Percentiles rank a stretch among this genome's conserved stretches.
Evolutionary conservation across 78 protist genomes (phyloP).

Genomic region (Speleostelium caveatum): DNA sequence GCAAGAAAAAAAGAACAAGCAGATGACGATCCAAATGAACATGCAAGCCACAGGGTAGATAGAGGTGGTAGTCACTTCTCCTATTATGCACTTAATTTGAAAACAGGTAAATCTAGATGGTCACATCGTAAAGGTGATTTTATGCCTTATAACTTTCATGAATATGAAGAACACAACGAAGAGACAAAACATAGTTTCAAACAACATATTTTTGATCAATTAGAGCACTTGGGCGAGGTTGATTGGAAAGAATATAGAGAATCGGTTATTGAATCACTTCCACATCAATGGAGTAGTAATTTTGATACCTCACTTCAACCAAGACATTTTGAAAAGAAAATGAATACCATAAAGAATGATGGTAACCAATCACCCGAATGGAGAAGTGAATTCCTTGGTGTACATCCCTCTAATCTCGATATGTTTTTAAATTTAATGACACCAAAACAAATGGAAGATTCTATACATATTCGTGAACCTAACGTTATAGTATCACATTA

Average conservation of each 20-base stretch:
- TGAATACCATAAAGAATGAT: neutral
- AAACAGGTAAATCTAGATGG: constrained; percentile 45
- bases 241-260: constrained; percentile 54
- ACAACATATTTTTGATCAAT: constrained; percentile 37
- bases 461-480: constrained; percentile 19
- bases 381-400: constrained; percentile 19
- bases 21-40: constrained; percentile 2
- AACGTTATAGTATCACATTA: constrained; percentile 51
- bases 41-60: neutral
- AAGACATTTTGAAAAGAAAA: constrained; percentile 32
- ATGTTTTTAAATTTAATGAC: neutral
- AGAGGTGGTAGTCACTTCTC: constrained; percentile 53
- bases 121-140: constrained; percentile 60
- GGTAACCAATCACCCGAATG: neutral
- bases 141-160: constrained; percentile 34
- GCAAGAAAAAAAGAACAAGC: neutral
- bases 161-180: constrained; percentile 18
- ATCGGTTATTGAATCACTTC: constrained; percentile 23
- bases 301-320: constrained; percentile 41
- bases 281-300: constrained; percentile 64
- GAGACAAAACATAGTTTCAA: constrained; percentile 48
- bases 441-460: neutral
- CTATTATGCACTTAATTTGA: constrained; percentile 46
- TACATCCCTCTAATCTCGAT: constrained; percentile 25
- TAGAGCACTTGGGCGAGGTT: constrained; percentile 78